Evolutionary conservation across 2,329 filamentous ascomycete genomes (phyloP).

Genomic region (Aspergillus sojae): DNA sequence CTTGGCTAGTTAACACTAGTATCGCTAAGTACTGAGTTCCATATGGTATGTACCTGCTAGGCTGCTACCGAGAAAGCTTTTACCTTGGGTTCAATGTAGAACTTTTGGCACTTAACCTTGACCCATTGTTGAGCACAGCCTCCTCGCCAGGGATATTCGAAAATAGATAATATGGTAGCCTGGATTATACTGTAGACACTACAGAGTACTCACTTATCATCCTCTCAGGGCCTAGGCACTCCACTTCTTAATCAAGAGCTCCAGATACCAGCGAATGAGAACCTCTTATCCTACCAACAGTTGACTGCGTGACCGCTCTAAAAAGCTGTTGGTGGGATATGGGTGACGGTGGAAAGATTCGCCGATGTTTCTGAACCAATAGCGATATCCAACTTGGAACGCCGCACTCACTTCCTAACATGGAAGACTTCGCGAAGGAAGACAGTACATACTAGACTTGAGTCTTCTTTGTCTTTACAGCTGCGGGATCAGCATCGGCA

Average conservation of each 20-base stretch:
- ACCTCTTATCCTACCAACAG: not conserved
- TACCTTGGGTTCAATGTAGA: no score
- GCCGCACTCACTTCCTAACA: not conserved
- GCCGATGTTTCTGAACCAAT: conserved; percentile 6
- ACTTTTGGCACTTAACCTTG: not conserved
- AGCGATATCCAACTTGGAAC: not conserved
- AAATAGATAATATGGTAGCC: not conserved
- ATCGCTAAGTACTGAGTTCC: not conserved
- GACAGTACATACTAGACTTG: not conserved
- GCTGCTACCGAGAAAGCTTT: no score
- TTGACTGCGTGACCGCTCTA: not conserved
- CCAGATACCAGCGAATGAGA: not conserved
- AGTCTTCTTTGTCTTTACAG: not conserved
- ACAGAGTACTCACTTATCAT: not conserved
- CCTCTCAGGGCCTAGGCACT: not conserved
- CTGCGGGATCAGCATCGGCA: not conserved
- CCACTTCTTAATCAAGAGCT: not conserved
- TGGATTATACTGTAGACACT: not conserved
- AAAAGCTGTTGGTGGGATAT: no score
- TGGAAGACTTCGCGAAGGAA: not conserved
- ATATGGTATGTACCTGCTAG: no score
- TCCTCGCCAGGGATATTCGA: no score
- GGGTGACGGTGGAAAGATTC: not conserved
- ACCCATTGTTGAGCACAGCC: not conserved
- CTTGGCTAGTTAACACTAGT: not conserved